Evolutionary conservation across 345 rosid genomes (phyloP).

Genomic region (Gynandropsis gynandra): DNA sequence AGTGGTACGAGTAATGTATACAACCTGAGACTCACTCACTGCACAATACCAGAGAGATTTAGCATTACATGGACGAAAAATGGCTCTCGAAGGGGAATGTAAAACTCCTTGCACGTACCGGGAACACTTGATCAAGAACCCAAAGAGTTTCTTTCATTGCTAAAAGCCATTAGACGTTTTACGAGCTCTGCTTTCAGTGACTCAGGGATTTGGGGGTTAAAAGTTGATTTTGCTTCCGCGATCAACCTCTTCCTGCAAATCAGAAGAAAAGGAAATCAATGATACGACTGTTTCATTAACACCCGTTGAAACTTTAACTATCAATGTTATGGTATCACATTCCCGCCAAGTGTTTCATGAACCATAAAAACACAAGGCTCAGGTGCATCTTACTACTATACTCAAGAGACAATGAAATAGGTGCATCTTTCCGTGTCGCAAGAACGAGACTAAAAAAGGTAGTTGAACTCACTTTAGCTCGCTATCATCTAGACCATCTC

Average conservation of each 20-base stretch:
- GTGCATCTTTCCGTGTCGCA: background rate
- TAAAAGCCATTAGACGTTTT: constrained; percentile 40
- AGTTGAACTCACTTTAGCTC: constrained; percentile 53
- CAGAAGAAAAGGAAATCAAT: background rate
- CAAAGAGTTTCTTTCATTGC: constrained; percentile 33
- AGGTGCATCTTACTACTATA: background rate
- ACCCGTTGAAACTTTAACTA: background rate
- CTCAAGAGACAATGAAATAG: background rate
- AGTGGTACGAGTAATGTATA: too few species aligned
- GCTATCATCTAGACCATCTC: constrained; percentile 24
- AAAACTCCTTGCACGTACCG: background rate
- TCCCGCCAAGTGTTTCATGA: too few species aligned
- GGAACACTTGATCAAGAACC: constrained; percentile 15
- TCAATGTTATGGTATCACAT: too few species aligned
- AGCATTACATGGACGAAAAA: too few species aligned
- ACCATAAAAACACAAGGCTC: too few species aligned
- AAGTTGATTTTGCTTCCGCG: constrained; percentile 49
- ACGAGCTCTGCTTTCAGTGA: constrained; percentile 63
- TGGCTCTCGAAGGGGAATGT: too few species aligned
- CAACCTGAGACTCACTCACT: too few species aligned
- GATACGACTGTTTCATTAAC: background rate
- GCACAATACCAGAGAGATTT: too few species aligned
- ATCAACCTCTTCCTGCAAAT: constrained; percentile 63
- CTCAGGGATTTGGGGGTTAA: constrained; percentile 56
- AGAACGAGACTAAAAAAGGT: background rate